Evolutionary conservation across 768 basidiomycete species (phyloP), one percentile per base, ranked within the genome.

Genomic region (Cyclocybe aegerita): DNA sequence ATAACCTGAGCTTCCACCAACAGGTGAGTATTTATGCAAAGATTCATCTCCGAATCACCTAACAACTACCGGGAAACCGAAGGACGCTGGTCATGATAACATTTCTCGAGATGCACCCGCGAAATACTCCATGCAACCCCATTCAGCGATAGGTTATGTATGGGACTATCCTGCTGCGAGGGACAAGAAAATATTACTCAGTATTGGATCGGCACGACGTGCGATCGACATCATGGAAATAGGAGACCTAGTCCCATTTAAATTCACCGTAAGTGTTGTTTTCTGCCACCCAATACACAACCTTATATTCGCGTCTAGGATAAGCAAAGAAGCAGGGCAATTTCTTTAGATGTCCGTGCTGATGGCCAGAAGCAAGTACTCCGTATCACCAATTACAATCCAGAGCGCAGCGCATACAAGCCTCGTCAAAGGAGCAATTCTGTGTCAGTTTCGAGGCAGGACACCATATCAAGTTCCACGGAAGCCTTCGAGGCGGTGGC

Each of bases 201-300:
- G 66, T 8, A 76, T 85, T 43, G 85, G 84, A 38, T 78, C 79
- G 16, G 69, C 80, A 46, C 80, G 79, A 9, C 80, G 91, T 29
- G 66, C 76, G 15, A 73, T 98, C 44, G 96, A 98, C 63, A 86
- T 96, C 53, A 86, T 96, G 85, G 97, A 98, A 67, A 98, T 99
- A 15, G 97, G 97, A 23, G 81, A 89, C 56, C 79, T 96, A 5
- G 68, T 90, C 9, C 97, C 97, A 1, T 95, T 95, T 77, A 91
- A 82, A 65, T 91, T 96, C 63, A 72, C 74, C 40, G 91, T 92
- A 57, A 52, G 82, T 71, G 30, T 15, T 48, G 23, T 34, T 32
- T 40, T 40, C 32, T 23, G 23, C 23, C 23, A 23, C 23, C 23
- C 23, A 23, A 23, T 23, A 23, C 23, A 23, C 23, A 23, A 5